Percentiles rank a stretch among this genome's conserved stretches.
Evolutionary conservation across 1,139 yeast genomes (phyloP).

Genomic region (Debaryomyces sp.): DNA sequence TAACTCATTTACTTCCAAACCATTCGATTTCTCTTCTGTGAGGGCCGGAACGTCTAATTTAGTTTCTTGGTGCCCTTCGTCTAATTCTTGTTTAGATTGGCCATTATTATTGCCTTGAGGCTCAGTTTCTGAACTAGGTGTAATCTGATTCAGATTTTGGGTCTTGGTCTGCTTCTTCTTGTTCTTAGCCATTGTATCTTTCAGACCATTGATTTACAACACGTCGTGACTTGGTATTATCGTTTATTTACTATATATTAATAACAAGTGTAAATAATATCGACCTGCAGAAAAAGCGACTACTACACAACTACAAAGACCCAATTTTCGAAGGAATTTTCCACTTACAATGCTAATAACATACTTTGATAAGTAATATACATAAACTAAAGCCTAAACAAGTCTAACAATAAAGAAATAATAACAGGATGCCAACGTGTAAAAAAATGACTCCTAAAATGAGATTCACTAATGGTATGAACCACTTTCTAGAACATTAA

Average conservation of each 20-base stretch:
- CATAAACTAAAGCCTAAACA: slow-evolving; percentile 5
- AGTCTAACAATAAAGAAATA: slow-evolving; percentile 2
- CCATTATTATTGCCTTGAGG: background rate
- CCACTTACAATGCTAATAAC: background rate
- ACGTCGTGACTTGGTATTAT: background rate
- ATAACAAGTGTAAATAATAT: slow-evolving; percentile 4
- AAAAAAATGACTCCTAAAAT: background rate
- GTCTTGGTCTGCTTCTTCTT: slow-evolving; percentile 27
- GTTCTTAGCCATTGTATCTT: slow-evolving; percentile 29
- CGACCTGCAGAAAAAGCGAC: slow-evolving; percentile 4
- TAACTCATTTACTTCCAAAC: background rate
- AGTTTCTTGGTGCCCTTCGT: background rate
- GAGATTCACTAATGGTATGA: slow-evolving; percentile 1
- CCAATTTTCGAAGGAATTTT: background rate
- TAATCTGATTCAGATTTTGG: background rate
- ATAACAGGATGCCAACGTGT: background rate
- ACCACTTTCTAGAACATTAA: slow-evolving; percentile 11
- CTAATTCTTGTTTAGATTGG: background rate
- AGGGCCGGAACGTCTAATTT: background rate
- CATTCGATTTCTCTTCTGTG: background rate
- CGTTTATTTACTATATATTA: slow-evolving; percentile 2
- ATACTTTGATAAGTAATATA: slow-evolving; percentile 3
- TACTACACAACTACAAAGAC: background rate
- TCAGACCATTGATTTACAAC: background rate
- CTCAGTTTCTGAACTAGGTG: background rate